A percentile compares a stretch with the other conserved stretches of the same genome.
These are phyloP conservation scores for Clitopilus passeckerianus DNA, from an alignment of 768 basidiomycete species.

Conservation along the genomic window DNA sequence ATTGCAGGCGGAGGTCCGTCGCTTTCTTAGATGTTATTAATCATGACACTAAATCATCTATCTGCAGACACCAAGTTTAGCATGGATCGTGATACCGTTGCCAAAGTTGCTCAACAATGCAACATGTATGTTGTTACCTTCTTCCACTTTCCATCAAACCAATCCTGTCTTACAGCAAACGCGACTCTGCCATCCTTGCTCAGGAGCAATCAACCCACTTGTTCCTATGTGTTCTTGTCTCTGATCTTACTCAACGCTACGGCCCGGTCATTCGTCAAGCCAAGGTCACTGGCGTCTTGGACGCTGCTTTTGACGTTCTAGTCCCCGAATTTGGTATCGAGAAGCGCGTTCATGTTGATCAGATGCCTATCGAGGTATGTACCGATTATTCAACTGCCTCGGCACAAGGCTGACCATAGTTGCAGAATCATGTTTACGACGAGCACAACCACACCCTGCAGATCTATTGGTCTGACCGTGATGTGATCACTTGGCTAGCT, in stretches of 20 bases:
- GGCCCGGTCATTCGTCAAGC: conserved; percentile 95
- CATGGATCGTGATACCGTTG: conserved; percentile 97
- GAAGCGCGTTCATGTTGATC: conserved; percentile 97
- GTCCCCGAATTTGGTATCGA: conserved; percentile 98
- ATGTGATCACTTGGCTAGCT: conserved; percentile 93
- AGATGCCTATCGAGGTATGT: conserved; percentile 95
- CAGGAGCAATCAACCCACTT: conserved; percentile 96
- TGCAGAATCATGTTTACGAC: conserved; percentile 91
- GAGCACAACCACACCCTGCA: conserved; percentile 90
- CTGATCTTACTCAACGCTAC: conserved; percentile 90
- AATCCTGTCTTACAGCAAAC: conserved; percentile 51
- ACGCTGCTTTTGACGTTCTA: conserved; percentile 95
- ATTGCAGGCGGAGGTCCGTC: conserved; percentile 63
- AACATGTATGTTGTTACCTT: conserved; percentile 65
- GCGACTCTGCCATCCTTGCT: conserved; percentile 86
- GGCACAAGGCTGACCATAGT: conserved; percentile 12
- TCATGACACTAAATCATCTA: conserved; percentile 5
- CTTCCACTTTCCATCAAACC: conserved; percentile 4
- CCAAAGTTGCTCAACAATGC: conserved; percentile 96
- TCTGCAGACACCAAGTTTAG: conserved; percentile 82
- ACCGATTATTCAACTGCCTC: not conserved
- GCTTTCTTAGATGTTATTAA: not conserved
- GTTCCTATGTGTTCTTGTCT: conserved; percentile 90
- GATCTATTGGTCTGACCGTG: conserved; percentile 93
- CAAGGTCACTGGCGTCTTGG: conserved; percentile 93